These are phyloP conservation scores for Magnolia changhungtana DNA, from an alignment of 164 flowering plant species.

Conservation along the genomic window DNA sequence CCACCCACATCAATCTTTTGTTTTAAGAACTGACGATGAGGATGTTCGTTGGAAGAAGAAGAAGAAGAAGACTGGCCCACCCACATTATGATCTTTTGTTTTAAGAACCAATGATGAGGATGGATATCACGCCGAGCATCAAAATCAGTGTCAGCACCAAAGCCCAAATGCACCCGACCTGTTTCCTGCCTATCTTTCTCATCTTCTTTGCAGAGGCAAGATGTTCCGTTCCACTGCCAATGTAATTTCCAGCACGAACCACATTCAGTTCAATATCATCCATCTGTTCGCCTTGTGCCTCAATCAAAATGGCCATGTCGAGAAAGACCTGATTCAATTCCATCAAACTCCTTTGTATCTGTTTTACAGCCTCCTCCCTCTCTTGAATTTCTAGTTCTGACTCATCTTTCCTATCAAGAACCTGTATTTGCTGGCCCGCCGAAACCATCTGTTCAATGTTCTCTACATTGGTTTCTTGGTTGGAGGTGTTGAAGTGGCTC, in stretches of 20 bases:
- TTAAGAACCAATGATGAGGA: constrained; percentile 17
- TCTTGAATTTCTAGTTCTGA: constrained; percentile 40
- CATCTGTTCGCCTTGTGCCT: constrained; percentile 60
- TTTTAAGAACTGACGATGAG: constrained; percentile 11
- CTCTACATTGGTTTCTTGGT: constrained; percentile 45
- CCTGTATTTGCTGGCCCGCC: constrained; percentile 28
- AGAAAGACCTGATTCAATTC: constrained; percentile 76
- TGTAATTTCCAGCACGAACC: constrained; percentile 37
- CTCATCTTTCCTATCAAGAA: constrained; percentile 31
- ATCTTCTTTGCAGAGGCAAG: constrained; percentile 57
- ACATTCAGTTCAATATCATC: constrained; percentile 68
- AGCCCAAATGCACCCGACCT: constrained; percentile 49
- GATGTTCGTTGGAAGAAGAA: constrained; percentile 9
- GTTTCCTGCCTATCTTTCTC: constrained; percentile 45
- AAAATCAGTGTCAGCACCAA: constrained; percentile 43
- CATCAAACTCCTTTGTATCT: constrained; percentile 60
- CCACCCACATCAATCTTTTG: not conserved
- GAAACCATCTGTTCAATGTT: constrained; percentile 42
- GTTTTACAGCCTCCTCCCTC: constrained; percentile 63
- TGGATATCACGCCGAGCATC: constrained; percentile 38
- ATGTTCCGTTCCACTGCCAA: constrained; percentile 60
- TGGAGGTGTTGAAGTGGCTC: constrained; percentile 48
- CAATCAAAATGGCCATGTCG: constrained; percentile 83
- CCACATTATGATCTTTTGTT: not conserved
- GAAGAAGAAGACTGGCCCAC: not conserved